Base-by-base conservation (phyloP, 176 grass and related monocot species). In the Microstegium vimineum region DNA sequence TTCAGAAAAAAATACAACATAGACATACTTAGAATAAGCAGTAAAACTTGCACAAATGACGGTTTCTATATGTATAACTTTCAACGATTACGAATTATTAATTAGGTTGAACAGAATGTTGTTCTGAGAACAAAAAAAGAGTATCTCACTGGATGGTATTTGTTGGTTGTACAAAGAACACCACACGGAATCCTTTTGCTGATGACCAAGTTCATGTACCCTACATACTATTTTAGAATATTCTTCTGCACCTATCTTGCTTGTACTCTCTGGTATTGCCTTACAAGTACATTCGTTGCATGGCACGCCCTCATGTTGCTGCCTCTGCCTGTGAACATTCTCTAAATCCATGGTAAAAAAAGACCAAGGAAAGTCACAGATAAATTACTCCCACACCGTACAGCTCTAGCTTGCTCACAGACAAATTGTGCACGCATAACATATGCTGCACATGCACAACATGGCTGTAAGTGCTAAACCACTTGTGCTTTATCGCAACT, bases 171-270 rank as follows among this genome's bases (percentile, higher is more conserved):
- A 75, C 69, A 49, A 52, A 67, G 76, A 73, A 59, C 14, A 56
- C 60, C 71, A 65, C 62, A 62, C n/a, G 11, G 45, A 69, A 76
- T 83, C 42, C 69, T 80, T 71, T 64, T 76, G 47, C 17, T 40
- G 61, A 74, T 69, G 73, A 85, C 74, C 6, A 87, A 77, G 82
- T 71, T 57, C 61, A 61, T 70, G 43, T 31, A 84, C 56, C 59
- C 62, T 85, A 81, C 27, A 69, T 36, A 45, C 34, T 43, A 54
- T 60, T 81, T 81, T 78, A 82, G 83, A 77, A 86, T 90, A 85
- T 86, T 66, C 79, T 31, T 30, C 31, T 46, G 66, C 73, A 73
- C 35, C 72, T 72, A 81, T 76, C 83, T 76, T 81, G 57, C 66
- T 60, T 51, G 47, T 51, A 51, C 47, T 65, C 41, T 67, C 36